Conservation (phyloP, 1,139 yeast genomes). For the Kodamaea plutei region DNA sequence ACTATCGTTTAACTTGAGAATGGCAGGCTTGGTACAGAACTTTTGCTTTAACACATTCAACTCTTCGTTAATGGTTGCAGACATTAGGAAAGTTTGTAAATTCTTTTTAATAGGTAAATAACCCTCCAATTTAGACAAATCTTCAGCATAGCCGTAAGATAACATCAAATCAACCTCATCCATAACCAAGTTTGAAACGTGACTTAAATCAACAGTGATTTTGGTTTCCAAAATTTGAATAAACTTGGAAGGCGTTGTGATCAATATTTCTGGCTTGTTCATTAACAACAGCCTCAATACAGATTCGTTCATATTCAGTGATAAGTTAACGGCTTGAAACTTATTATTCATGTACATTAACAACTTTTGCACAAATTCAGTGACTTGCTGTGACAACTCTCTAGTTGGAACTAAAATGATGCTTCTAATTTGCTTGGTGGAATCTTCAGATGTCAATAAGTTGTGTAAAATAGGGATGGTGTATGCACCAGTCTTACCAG, state of each 20-base stretch:
- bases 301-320: conserved; percentile 67
- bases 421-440: conserved; percentile 35
- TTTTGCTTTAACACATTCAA: conserved; percentile 67
- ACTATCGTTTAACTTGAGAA: conserved; percentile 65
- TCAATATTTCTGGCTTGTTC: conserved; percentile 74
- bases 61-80: conserved; percentile 92
- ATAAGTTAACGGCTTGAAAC: conserved; percentile 66
- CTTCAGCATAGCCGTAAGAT: conserved; percentile 89
- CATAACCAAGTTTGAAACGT: conserved; percentile 69
- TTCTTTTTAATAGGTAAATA: conserved; percentile 68
- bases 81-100: conserved; percentile 89
- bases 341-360: conserved; percentile 67
- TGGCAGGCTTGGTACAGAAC: conserved; percentile 85
- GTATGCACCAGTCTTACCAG: conserved; percentile 88
- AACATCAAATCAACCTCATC: conserved; percentile 94
- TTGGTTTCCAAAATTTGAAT: conserved; percentile 54
- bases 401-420: conserved; percentile 80
- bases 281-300: conserved; percentile 68
- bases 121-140: conserved; percentile 60
- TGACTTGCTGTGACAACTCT: conserved; percentile 82
- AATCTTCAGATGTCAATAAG: conserved; percentile 40
- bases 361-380: conserved; percentile 63
- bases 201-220: conserved; percentile 44
- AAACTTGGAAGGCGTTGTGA: conserved; percentile 85
- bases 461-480: conserved; percentile 72